phyloP scores from a whole-genome alignment of 441 rosid species.

The Euphorbia neoarborescens region DNA sequence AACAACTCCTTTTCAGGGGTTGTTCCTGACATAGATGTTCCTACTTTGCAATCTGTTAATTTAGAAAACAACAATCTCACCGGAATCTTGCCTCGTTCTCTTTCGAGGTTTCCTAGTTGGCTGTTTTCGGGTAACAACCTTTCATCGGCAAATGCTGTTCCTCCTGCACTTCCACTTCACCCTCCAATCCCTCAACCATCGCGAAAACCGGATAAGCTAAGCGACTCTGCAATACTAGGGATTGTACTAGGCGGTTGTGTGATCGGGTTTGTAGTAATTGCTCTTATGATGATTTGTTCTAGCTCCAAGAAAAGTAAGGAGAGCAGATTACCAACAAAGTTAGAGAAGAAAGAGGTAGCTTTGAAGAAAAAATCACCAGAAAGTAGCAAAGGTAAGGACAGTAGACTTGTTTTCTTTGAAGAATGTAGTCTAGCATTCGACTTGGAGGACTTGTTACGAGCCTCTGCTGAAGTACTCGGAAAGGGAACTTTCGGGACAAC shows the following conservation, averaged over 20 bases:
- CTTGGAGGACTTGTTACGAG: constrained; percentile 67
- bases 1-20: constrained; percentile 64
- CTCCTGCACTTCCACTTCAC: constrained; percentile 45
- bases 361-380: constrained; percentile 36
- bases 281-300: constrained; percentile 41
- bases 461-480: constrained; percentile 90
- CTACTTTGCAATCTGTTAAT: constrained; percentile 48
- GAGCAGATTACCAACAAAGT: constrained; percentile 25
- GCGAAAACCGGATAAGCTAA: constrained; percentile 30
- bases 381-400: constrained; percentile 38
- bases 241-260: constrained; percentile 45
- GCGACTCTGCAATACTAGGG: constrained; percentile 52
- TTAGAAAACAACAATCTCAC: constrained; percentile 59
- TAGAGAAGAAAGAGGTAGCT: constrained; percentile 36
- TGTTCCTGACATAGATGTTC: constrained; percentile 51
- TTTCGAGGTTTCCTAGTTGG: constrained; percentile 51
- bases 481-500: constrained; percentile 79
- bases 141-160: constrained; percentile 27
- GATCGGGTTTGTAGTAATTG: constrained; percentile 32
- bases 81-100: constrained; percentile 56
- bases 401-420: constrained; percentile 58
- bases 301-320: constrained; percentile 29
- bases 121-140: constrained; percentile 59
- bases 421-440: constrained; percentile 64
- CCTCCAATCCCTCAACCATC: constrained; percentile 41